phyloP scores from a whole-genome alignment of 768 basidiomycete genomes.

The Mycena haematopus region DNA sequence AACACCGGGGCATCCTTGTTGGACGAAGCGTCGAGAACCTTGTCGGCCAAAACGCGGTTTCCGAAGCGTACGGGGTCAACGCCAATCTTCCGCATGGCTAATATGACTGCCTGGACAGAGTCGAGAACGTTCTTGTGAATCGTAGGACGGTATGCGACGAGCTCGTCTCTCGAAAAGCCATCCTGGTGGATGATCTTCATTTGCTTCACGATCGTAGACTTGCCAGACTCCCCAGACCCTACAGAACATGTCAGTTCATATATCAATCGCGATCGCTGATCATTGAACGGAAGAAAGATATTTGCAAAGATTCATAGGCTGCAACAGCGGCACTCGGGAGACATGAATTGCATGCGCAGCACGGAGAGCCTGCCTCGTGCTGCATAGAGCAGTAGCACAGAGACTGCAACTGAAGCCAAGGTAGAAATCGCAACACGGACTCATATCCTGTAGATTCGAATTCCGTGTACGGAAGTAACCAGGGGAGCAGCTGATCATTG shows the following conservation, averaged over 20 bases:
- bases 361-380: not conserved
- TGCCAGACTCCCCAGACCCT: slow-evolving; percentile 96
- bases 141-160: slow-evolving; percentile 75
- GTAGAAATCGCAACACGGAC: no score
- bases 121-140: slow-evolving; percentile 91
- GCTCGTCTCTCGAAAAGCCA: slow-evolving; percentile 82
- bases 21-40: slow-evolving; percentile 63
- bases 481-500: no score
- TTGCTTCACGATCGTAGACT: slow-evolving; percentile 96
- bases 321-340: not conserved
- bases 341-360: not conserved
- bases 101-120: slow-evolving; percentile 83
- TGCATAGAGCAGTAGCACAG: not conserved
- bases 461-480: no score
- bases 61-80: slow-evolving; percentile 55
- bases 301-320: slow-evolving; percentile 2
- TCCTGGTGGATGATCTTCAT: slow-evolving; percentile 99
- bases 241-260: slow-evolving; percentile 12
- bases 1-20: slow-evolving; percentile 47
- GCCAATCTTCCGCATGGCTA: slow-evolving; percentile 86
- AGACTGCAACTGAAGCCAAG: no score
- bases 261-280: slow-evolving; percentile 19
- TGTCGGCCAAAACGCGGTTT: slow-evolving; percentile 54
- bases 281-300: slow-evolving; percentile 9
- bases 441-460: no score